A percentile compares a stretch with the other conserved stretches of the same genome.
phyloP scores from a whole-genome alignment of 139 green algal species.

The Chlorokybus atmophyticus region DNA sequence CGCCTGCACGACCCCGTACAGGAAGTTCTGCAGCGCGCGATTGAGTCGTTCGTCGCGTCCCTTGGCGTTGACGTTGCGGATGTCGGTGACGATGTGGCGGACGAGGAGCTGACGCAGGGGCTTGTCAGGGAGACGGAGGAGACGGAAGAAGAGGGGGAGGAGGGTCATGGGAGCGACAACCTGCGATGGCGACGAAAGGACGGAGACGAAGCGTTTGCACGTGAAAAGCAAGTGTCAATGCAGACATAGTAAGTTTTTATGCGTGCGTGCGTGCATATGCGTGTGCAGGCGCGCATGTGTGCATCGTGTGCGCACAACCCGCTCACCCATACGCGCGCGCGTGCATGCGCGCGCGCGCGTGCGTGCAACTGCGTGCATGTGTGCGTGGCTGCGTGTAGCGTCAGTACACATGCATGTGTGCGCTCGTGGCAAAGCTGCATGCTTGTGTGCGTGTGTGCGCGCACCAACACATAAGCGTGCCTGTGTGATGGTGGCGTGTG shows the following conservation, averaged over 20 bases:
- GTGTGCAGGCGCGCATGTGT: no score
- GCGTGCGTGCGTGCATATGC: background rate
- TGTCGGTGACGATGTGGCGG: conserved; percentile 69
- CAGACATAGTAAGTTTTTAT: background rate
- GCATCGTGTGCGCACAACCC: no score
- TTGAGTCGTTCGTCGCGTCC: conserved; percentile 72
- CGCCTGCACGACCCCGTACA: conserved; percentile 51
- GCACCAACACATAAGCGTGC: background rate
- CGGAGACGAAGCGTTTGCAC: background rate
- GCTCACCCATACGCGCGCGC: no score
- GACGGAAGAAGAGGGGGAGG: conserved; percentile 84
- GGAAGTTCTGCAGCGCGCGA: conserved; percentile 67
- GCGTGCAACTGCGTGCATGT: no score
- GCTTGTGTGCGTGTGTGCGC: no score
- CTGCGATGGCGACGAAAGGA: conserved; percentile 6
- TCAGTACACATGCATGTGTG: background rate
- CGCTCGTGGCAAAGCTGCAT: background rate
- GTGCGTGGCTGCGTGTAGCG: background rate
- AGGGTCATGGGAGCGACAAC: conserved; percentile 39
- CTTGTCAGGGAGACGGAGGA: conserved; percentile 90
- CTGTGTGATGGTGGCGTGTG: no score
- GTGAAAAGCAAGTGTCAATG: background rate
- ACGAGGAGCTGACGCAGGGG: conserved; percentile 55
- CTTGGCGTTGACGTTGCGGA: conserved; percentile 55
- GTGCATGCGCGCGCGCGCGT: no score